These are phyloP conservation scores for Holtermannia corniformis DNA, from an alignment of 768 basidiomycete genomes.

Conservation along the genomic window DNA sequence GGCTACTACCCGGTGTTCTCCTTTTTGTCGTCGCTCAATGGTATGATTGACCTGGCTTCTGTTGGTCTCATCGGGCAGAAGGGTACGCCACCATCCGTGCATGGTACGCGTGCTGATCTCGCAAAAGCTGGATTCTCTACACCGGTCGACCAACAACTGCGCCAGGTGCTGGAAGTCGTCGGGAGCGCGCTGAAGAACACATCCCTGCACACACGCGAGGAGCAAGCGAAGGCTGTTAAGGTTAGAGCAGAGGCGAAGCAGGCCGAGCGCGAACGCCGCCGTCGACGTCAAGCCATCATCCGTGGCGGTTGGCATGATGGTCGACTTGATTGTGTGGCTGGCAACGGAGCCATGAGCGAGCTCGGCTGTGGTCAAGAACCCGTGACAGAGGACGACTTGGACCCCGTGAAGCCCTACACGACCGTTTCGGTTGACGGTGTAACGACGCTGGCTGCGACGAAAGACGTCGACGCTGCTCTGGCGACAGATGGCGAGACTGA, in stretches of 20 bases:
- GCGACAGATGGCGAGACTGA: neutral
- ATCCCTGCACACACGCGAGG: slow-evolving; percentile 43
- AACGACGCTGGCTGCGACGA: neutral
- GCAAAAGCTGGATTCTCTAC: slow-evolving; percentile 77
- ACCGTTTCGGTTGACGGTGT: slow-evolving; percentile 16
- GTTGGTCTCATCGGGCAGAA: slow-evolving; percentile 95
- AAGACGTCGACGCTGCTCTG: neutral
- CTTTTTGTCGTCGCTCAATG: slow-evolving; percentile 68
- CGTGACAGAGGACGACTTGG: slow-evolving; percentile 43
- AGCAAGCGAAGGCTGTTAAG: slow-evolving; percentile 29
- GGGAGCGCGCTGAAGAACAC: slow-evolving; percentile 61
- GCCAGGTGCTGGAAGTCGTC: slow-evolving; percentile 72
- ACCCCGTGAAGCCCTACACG: slow-evolving; percentile 16
- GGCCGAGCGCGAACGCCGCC: slow-evolving; percentile 41
- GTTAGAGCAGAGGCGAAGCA: slow-evolving; percentile 44
- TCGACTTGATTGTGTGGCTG: slow-evolving; percentile 70
- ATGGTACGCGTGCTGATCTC: no score
- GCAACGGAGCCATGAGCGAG: slow-evolving; percentile 77
- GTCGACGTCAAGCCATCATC: slow-evolving; percentile 46
- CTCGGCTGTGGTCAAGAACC: slow-evolving; percentile 72
- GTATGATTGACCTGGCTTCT: slow-evolving; percentile 80
- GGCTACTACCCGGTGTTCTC: slow-evolving; percentile 68
- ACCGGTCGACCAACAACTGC: slow-evolving; percentile 70
- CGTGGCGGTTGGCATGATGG: slow-evolving; percentile 78
- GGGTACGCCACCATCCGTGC: no score